Conservation (phyloP, 345 rosid genomes). For the Cardamine chenopodiifolia region DNA sequence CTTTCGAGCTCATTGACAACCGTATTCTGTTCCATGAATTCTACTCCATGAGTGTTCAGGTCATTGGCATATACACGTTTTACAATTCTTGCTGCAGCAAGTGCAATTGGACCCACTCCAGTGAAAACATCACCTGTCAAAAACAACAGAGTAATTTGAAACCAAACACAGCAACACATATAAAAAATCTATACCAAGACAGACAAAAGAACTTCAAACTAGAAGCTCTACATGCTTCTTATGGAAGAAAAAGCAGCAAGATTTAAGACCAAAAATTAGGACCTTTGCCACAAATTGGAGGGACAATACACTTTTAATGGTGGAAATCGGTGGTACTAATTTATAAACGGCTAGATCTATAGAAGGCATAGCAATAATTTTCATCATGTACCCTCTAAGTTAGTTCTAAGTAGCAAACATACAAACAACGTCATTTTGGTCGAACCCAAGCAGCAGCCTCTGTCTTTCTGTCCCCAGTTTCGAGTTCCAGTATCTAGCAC, state of each 20-base stretch:
- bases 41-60: constrained; percentile 81
- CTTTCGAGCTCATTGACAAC: constrained; percentile 77
- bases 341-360: constrained; percentile 1
- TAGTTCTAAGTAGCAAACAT: constrained; percentile 50
- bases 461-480: constrained; percentile 90
- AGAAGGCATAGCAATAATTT: constrained; percentile 11
- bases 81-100: constrained; percentile 82
- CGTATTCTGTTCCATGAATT: constrained; percentile 71
- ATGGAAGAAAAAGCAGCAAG: constrained; percentile 8
- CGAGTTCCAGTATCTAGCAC: constrained; percentile 89
- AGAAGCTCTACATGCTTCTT: constrained; percentile 9
- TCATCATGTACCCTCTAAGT: constrained; percentile 28
- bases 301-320: not conserved
- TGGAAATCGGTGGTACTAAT: not conserved
- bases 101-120: constrained; percentile 83
- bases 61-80: constrained; percentile 89
- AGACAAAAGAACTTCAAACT: constrained; percentile 10
- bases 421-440: constrained; percentile 74
- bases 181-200: not conserved
- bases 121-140: constrained; percentile 82
- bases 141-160: constrained; percentile 19
- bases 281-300: constrained; percentile 5
- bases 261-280: constrained; percentile 6
- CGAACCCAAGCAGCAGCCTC: constrained; percentile 67
- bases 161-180: not conserved